phyloP scores from a whole-genome alignment of 352 stramenopile genomes.

The Hyaloperonospora brassicae region DNA sequence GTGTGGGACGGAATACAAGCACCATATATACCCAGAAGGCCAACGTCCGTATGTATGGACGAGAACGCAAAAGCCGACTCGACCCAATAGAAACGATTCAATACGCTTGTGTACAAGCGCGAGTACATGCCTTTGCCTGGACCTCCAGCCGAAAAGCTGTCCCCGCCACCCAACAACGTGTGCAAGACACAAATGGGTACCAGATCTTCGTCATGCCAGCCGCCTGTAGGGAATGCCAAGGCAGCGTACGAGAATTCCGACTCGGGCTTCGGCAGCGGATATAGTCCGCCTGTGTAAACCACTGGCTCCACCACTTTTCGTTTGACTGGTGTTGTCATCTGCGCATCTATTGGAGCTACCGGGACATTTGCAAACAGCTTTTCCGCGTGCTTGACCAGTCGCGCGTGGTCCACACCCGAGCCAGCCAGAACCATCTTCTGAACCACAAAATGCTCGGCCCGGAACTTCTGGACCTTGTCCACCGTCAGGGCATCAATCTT shows the following conservation, averaged over 20 bases:
- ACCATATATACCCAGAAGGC: slow-evolving; percentile 93
- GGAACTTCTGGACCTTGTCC: slow-evolving; percentile 69
- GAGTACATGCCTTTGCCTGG: slow-evolving; percentile 99
- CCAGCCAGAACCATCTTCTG: slow-evolving; percentile 88
- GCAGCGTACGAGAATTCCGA: slow-evolving; percentile 86
- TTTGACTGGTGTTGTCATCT: slow-evolving; percentile 25
- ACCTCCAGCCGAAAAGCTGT: slow-evolving; percentile 97
- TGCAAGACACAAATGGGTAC: slow-evolving; percentile 96
- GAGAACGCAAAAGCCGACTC: slow-evolving; percentile 97
- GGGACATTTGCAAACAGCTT: slow-evolving; percentile 81
- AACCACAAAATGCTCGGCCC: slow-evolving; percentile 73
- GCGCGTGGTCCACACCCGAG: slow-evolving; percentile 92
- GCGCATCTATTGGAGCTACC: slow-evolving; percentile 10
- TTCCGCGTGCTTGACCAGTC: slow-evolving; percentile 86
- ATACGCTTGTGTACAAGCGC: slow-evolving; percentile 94
- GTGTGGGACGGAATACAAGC: slow-evolving; percentile 75
- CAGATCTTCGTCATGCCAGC: slow-evolving; percentile 95
- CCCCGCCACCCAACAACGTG: slow-evolving; percentile 94
- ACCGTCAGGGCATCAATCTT: slow-evolving; percentile 68
- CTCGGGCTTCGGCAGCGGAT: slow-evolving; percentile 59
- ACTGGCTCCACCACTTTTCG: slow-evolving; percentile 35
- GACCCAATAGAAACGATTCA: slow-evolving; percentile 97
- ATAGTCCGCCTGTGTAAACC: slow-evolving; percentile 62
- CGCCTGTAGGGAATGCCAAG: slow-evolving; percentile 93
- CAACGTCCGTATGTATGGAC: slow-evolving; percentile 91